These are phyloP conservation scores for Thymus mandschuricus DNA, from an alignment of 257 asterid genomes.

Conservation along the genomic window DNA sequence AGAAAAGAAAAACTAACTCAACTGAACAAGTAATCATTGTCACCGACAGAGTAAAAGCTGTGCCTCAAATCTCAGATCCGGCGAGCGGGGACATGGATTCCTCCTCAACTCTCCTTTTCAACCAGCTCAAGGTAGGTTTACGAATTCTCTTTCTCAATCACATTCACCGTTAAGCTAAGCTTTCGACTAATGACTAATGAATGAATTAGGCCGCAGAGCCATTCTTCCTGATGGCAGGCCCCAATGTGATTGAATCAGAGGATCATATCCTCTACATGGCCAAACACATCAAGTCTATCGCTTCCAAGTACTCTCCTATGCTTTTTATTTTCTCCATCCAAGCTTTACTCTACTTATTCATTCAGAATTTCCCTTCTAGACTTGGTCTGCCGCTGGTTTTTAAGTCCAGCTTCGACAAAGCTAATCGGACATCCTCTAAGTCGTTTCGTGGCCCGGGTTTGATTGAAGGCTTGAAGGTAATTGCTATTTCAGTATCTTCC, in stretches of 20 bases:
- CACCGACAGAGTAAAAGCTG: too few relatives aligned
- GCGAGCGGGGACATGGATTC: constrained; percentile 56
- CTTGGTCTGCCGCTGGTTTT: constrained; percentile 75
- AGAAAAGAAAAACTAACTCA: too few relatives aligned
- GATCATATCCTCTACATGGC: constrained; percentile 86
- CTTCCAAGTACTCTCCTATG: constrained; percentile 45
- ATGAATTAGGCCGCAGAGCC: constrained; percentile 70
- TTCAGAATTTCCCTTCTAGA: constrained; percentile 30
- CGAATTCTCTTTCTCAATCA: background rate
- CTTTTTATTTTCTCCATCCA: too few relatives aligned
- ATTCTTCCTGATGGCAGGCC: constrained; percentile 87
- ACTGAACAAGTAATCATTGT: too few relatives aligned
- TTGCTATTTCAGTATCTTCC: background rate
- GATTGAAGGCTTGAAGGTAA: constrained; percentile 75
- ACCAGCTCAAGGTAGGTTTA: constrained; percentile 68
- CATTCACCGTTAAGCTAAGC: too few relatives aligned
- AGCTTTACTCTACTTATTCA: too few relatives aligned
- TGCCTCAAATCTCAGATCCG: too few relatives aligned
- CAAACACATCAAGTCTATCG: constrained; percentile 59
- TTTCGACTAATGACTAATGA: background rate
- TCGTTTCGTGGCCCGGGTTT: constrained; percentile 94
- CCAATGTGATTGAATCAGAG: constrained; percentile 92
- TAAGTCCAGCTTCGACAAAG: constrained; percentile 92
- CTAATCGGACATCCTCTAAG: constrained; percentile 83
- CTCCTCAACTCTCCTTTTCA: constrained; percentile 63